Evolutionary conservation across 441 rosid species (phyloP), one percentile per base, ranked within the genome.

Genomic region (Jatropha multifida): DNA sequence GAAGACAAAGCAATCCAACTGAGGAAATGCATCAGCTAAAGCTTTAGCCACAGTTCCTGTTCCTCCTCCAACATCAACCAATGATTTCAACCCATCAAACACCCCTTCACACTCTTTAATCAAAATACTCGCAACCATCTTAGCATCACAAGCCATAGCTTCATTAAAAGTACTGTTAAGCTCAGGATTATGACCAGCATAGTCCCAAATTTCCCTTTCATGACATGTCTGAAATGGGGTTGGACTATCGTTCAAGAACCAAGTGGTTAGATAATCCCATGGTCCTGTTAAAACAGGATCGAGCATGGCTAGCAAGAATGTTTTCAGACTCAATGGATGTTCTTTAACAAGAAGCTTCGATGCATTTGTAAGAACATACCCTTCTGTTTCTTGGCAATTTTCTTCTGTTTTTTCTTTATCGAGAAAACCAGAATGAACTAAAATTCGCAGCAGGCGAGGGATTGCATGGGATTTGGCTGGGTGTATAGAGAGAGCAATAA

Each of bases 11-110:
- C 74, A 60, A 12, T 59, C 9, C 11, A 59, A 13, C 12, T 71
- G 20, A 1, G 74, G 74, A 26, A 59, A 71, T 23, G 54, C 14
- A 41, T 71, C n/a, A 8, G 74, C 65, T 11, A 71, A 58, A 23
- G 74, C 52, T 13, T 58, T 71, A 3, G 74, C 74, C 9, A 58
- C 18, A 42, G 42, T 59, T 59, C 74, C 74, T 10, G 65, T 71
- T 2, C 74, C 74, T 42, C 74, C 74, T 3, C 74, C 74, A 59
- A 58, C 74, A 71, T 71, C 74, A 42, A 71, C 74, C 12, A 71
- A 8, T 9, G 74, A 71, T 8, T 41, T 18, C n/a, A 71, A 54
- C 32, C 52, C 54, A 14, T 71, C 27, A 55, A 70, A 70, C 10
- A 70, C 37, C 17, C 46, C 52, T 15, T 70, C 56, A 7, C 64